Evolutionary conservation across 192 early-diverging fungal genomes (phyloP), one percentile per base, ranked within the genome.

Genomic region (Umbelopsis vinacea): DNA sequence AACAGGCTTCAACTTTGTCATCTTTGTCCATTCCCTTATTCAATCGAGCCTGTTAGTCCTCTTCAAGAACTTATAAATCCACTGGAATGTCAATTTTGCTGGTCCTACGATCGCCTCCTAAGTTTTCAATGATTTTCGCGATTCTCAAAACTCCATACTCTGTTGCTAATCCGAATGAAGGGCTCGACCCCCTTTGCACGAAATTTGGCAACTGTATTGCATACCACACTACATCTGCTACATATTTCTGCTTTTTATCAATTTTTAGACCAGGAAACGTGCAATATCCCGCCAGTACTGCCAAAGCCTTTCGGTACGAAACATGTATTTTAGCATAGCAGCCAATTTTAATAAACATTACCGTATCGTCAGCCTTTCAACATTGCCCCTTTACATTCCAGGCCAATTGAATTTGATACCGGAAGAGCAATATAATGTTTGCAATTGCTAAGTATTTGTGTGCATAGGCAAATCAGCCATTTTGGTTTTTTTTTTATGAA

Each of bases 11-110:
- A 26, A 35, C 22, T 54, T 54, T 26, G 53, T 24, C 22, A 17
- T 12, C 26, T n/a, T 26, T n/a, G 12, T 3, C 29, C 57, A 22
- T 29, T 37, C 12, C 33, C 57, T 63, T 63, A 63, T 63, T 63
- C 57, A 37, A 37, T 37, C 33, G 26, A 63, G 11, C 14, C 57
- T 21, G 19, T 63, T 63, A 35, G 33, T 14, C 33, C 7, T 37
- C 33, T 35, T 35, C 33, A 37, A 37, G 17, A 35, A 22, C 19
- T 63, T 29, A 17, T 63, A 63, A 37, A 2, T 37, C 26, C 29
- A 63, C 17, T 63, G 57, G 57, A 63, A 63, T 63, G 57, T 63
- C 33, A 29, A 63, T 37, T 63, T 63, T 63, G 23, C 23, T 37
- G 9, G 5, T 12, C 1, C 12, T 37, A 37, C 12, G 7, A n/a